Base-by-base conservation (phyloP, 1,139 yeast genomes). In the Candida tetrigidarum region DNA sequence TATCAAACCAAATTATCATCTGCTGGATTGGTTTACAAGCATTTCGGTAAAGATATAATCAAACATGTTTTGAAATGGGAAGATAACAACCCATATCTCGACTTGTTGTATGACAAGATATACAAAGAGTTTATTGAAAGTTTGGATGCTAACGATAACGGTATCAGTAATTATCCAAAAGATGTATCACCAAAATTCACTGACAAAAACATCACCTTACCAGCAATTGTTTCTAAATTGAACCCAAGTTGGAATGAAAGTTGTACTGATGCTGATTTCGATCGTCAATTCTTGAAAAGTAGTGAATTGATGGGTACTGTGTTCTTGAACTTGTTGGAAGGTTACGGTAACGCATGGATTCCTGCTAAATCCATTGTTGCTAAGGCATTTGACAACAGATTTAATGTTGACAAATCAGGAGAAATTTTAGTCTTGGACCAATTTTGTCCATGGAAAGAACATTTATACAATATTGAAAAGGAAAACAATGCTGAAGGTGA, bases 391-490 rank as follows among this genome's bases (percentile, higher is more conserved):
- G 69, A 71, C 5, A 57, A 67, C 15, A 75, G 93, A 64, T 69
- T 68, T 43, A 67, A 77, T 2, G 76, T 76, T 34, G 84, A 85
- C 56, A 55, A 68, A 48, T 75, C 85, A 22, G 97, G 97, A 25
- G 80, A 84, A 52, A 84, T 93, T 41, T 61, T 95, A 11, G 75
- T 88, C 3, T 76, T 93, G 52, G 83, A 80, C 16, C 78, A 77
- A 51, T 89, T 85, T 62, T 87, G 91, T 48, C 96, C 97, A 42
- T 93, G 99, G 99, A 92, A 91, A 65, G 97, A 90, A 58, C 98
- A 93, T 62, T 71, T 93, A 45, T 88, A 84, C 61, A 74, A 74
- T 33, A 76, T 90, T 52, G 98, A 91, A 65, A 76, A 75, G 55
- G 90, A 83, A 48, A 67, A 78, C 50, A 62, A 66, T 16, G 70